phyloP scores from a whole-genome alignment of 2,329 filamentous ascomycete species.

The Raffaelea arxii region DNA sequence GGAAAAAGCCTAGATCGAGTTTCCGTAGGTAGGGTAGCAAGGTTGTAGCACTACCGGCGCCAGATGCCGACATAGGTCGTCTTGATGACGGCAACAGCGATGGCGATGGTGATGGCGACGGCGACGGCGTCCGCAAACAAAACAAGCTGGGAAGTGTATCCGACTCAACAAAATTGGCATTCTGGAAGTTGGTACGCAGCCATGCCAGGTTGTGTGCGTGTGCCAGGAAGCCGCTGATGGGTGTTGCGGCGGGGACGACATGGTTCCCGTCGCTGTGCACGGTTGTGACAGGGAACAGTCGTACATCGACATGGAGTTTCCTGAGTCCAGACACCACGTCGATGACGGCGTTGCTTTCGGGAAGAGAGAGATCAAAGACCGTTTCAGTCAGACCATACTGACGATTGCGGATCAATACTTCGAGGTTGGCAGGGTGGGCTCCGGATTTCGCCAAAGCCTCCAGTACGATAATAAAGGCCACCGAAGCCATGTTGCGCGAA shows the following conservation, averaged over 20 bases:
- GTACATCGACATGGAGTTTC: constrained; percentile 30
- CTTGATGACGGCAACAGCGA: too few relatives aligned
- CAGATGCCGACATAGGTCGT: too few relatives aligned
- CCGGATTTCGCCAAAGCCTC: constrained; percentile 30
- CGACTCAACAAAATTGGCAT: not conserved
- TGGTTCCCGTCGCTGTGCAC: too few relatives aligned
- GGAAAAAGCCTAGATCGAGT: too few relatives aligned
- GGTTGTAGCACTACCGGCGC: too few relatives aligned
- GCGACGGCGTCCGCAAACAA: not conserved
- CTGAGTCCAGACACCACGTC: constrained; percentile 35
- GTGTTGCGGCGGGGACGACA: too few relatives aligned
- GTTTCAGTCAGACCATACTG: constrained; percentile 23
- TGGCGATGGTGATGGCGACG: not conserved
- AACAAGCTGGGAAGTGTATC: not conserved
- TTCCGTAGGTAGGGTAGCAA: too few relatives aligned
- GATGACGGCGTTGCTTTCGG: constrained; percentile 23
- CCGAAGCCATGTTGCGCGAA: too few relatives aligned
- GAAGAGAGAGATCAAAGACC: constrained; percentile 36
- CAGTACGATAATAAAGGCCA: constrained; percentile 23
- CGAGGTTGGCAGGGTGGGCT: constrained; percentile 30
- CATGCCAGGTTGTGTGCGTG: constrained; percentile 33
- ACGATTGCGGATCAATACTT: constrained; percentile 31
- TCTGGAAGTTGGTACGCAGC: constrained; percentile 41
- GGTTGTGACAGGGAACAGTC: constrained; percentile 4
- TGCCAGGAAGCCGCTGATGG: constrained; percentile 27